phyloP scores from a whole-genome alignment of 2,329 filamentous ascomycete species.

The Diaporthe aspalathi region DNA sequence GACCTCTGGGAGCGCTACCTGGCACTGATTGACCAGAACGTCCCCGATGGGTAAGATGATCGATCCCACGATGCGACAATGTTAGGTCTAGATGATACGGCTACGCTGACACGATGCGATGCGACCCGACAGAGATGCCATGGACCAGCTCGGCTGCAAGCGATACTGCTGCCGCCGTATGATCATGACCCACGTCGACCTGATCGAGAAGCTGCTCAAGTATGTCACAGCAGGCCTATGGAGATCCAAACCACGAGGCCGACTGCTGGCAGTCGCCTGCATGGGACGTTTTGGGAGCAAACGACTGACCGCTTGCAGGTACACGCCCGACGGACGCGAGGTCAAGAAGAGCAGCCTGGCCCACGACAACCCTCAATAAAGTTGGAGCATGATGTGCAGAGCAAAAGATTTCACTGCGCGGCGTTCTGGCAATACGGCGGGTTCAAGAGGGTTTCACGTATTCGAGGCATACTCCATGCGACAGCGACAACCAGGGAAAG shows the following conservation, averaged over 20 bases:
- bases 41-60: slow-evolving; percentile 76
- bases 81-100: neutral
- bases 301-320: slow-evolving; percentile 52
- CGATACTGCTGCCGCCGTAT: slow-evolving; percentile 99
- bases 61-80: neutral
- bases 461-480: slow-evolving; percentile 16
- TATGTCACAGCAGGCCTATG: slow-evolving; percentile 60
- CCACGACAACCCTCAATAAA: slow-evolving; percentile 38
- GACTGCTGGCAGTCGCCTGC: neutral
- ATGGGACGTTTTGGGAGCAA: neutral
- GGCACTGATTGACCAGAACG: slow-evolving; percentile 82
- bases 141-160: slow-evolving; percentile 93
- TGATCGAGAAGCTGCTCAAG: slow-evolving; percentile 98
- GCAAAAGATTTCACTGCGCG: slow-evolving; percentile 32
- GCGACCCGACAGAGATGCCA: slow-evolving; percentile 77
- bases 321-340: slow-evolving; percentile 72
- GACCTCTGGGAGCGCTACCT: slow-evolving; percentile 98
- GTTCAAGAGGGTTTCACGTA: slow-evolving; percentile 9
- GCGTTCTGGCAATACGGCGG: slow-evolving; percentile 33
- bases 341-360: slow-evolving; percentile 67
- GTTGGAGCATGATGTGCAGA: neutral
- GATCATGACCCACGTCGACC: slow-evolving; percentile 99
- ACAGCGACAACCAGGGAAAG: slow-evolving; percentile 17
- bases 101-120: slow-evolving; percentile 44
- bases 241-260: neutral